phyloP scores from a whole-genome alignment of 192 early-diverging fungal species.

The Glomus cerebriforme region DNA sequence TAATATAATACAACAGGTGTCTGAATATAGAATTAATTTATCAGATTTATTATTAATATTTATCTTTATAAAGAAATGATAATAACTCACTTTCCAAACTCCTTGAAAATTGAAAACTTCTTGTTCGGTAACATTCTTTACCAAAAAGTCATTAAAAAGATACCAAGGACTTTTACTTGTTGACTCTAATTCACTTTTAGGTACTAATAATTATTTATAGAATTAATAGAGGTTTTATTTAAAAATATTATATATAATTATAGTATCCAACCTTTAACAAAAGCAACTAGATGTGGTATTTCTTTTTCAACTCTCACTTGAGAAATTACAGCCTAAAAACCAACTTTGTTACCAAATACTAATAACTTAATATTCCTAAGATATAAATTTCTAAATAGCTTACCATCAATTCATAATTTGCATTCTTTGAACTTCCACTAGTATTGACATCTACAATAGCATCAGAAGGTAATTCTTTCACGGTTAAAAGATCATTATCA shows the following conservation, averaged over 20 bases:
- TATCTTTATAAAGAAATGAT: background rate
- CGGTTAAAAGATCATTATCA: conserved; percentile 43
- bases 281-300: conserved; percentile 67
- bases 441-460: conserved; percentile 35
- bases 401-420: conserved; percentile 69
- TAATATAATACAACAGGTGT: conserved; percentile 72
- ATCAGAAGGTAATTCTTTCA: conserved; percentile 39
- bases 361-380: background rate
- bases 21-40: conserved; percentile 34
- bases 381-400: background rate
- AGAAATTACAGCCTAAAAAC: conserved; percentile 50
- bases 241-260: background rate
- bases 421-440: conserved; percentile 33
- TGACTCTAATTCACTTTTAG: conserved; percentile 39
- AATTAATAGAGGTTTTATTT: background rate
- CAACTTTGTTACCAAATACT: background rate
- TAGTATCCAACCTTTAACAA: background rate
- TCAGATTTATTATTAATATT: background rate
- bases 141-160: conserved; percentile 95
- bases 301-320: conserved; percentile 60
- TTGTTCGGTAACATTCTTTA: conserved; percentile 67
- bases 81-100: conserved; percentile 49
- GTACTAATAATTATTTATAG: conserved; percentile 34
- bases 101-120: conserved; percentile 65
- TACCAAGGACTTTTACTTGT: conserved; percentile 66